Evolutionary conservation across 2,329 filamentous ascomycete species (phyloP).

Genomic region (Cercospora berteroae): DNA sequence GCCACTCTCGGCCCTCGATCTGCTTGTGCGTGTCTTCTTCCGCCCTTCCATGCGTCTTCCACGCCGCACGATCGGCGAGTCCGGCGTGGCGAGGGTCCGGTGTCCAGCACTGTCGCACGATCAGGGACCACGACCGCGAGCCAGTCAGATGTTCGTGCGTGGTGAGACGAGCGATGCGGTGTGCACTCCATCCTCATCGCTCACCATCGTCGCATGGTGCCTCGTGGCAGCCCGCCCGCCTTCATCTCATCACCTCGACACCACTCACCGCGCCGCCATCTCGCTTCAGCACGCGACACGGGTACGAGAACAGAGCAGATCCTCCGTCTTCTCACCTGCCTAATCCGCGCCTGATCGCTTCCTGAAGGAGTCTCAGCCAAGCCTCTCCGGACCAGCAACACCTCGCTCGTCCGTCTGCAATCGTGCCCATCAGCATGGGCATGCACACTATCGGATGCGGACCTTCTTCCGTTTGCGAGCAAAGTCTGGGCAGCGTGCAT

Average conservation of each 20-base stretch:
- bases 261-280: not conserved
- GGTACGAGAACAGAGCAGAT: not conserved
- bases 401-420: not conserved
- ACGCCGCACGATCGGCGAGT: not conserved
- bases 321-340: not conserved
- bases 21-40: not conserved
- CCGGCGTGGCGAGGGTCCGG: not conserved
- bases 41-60: conserved; percentile 4
- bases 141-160: not conserved
- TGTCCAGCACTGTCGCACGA: not conserved
- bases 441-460: not conserved
- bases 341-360: not conserved
- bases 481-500: too few relatives aligned
- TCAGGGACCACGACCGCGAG: not conserved
- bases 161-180: not conserved
- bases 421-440: not conserved
- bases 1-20: not conserved
- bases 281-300: not conserved
- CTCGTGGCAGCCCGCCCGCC: not conserved
- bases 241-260: not conserved
- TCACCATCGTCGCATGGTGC: not conserved
- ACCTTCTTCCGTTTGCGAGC: not conserved
- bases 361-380: not conserved
- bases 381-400: not conserved
- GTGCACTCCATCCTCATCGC: not conserved